These are phyloP conservation scores for Peribolospora kevripleyi DNA, from an alignment of 768 basidiomycete genomes.

Conservation along the genomic window DNA sequence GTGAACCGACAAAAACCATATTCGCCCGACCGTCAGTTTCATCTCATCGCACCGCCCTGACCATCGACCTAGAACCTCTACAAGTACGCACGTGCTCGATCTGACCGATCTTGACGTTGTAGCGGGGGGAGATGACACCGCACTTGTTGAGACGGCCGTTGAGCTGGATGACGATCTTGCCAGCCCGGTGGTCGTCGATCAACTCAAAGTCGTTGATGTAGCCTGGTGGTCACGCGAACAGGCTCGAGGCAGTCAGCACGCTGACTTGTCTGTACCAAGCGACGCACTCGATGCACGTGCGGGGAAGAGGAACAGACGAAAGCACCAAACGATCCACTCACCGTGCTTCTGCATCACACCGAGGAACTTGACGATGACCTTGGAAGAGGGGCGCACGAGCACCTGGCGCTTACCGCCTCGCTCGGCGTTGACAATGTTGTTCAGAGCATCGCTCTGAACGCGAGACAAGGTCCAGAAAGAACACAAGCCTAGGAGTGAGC, in stretches of 20 bases:
- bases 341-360: conserved; percentile 99
- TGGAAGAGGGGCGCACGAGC: conserved; percentile 84
- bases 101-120: too few relatives aligned
- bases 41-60: too few relatives aligned
- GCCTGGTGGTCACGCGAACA: conserved; percentile 7
- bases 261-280: neutral
- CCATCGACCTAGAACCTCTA: too few relatives aligned
- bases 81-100: too few relatives aligned
- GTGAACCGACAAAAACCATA: too few relatives aligned
- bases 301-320: neutral
- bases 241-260: neutral
- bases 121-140: conserved; percentile 65
- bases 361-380: conserved; percentile 93
- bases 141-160: conserved; percentile 97
- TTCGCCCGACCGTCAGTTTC: too few relatives aligned
- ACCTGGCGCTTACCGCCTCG: conserved; percentile 99
- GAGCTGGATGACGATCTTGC: conserved; percentile 94
- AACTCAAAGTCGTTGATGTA: conserved; percentile 31
- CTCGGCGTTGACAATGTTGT: conserved; percentile 99
- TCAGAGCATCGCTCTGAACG: conserved; percentile 26
- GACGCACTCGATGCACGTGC: neutral
- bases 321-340: conserved; percentile 30
- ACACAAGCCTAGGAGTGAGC: neutral
- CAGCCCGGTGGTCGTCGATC: conserved; percentile 93
- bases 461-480: conserved; percentile 23